A percentile compares a stretch with the other conserved stretches of the same genome.
These are phyloP conservation scores for Myriosclerotinia scirpicola DNA, from an alignment of 2,329 filamentous ascomycete genomes.

Conservation along the genomic window DNA sequence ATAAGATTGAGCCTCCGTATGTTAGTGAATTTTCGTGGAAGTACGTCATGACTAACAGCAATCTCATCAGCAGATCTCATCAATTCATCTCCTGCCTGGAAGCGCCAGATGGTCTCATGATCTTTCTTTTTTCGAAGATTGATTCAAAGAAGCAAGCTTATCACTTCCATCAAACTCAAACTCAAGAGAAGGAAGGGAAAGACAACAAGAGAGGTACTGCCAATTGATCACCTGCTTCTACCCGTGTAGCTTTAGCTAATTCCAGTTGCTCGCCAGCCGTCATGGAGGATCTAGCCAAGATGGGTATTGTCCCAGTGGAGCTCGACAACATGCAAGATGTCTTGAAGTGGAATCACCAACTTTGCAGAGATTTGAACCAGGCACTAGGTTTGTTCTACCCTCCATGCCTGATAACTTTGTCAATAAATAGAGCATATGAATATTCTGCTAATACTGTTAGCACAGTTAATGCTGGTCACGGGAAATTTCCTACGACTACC, in stretches of 20 bases:
- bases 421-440: too few species aligned
- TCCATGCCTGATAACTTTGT: too few species aligned
- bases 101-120: neutral
- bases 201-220: conserved; percentile 65
- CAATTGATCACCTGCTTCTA: conserved; percentile 33
- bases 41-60: neutral
- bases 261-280: conserved; percentile 90
- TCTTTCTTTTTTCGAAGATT: neutral
- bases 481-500: neutral
- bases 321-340: too few species aligned
- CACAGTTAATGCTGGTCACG: too few species aligned
- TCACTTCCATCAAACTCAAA: conserved; percentile 40
- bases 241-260: conserved; percentile 49
- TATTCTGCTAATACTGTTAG: too few species aligned
- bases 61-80: neutral
- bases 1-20: neutral
- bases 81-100: neutral
- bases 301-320: conserved; percentile 70
- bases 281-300: conserved; percentile 82
- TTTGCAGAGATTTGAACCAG: too few species aligned
- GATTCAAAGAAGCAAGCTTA: neutral
- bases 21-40: neutral
- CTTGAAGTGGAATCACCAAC: too few species aligned
- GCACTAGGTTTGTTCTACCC: too few species aligned
- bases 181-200: conserved; percentile 79